A percentile compares a stretch with the other conserved stretches of the same genome.
Conservation (phyloP, 352 stramenopile species). For the Phytophthora lateralis region DNA sequence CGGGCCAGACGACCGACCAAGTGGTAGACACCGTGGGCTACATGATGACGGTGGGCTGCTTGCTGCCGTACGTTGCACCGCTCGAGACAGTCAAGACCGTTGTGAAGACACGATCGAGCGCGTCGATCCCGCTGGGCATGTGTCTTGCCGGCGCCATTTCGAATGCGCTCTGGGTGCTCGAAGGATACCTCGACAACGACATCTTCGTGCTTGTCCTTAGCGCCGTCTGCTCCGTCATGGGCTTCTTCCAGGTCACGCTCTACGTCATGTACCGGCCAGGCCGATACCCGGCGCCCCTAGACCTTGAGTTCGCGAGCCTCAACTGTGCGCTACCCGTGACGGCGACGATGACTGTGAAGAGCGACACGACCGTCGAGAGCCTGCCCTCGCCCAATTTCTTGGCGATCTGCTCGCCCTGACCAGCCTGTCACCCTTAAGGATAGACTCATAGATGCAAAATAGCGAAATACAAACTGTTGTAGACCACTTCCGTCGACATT, state of each 20-base stretch:
- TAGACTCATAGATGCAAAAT: slow-evolving; percentile 9
- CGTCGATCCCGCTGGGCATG: slow-evolving; percentile 41
- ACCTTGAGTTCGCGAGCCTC: background rate
- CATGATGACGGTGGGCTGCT: slow-evolving; percentile 35
- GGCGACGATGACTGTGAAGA: slow-evolving; percentile 12
- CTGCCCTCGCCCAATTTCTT: slow-evolving; percentile 26
- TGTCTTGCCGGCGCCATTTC: slow-evolving; percentile 34
- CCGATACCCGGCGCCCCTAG: slow-evolving; percentile 2
- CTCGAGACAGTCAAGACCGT: slow-evolving; percentile 45
- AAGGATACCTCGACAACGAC: slow-evolving; percentile 31
- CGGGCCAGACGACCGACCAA: slow-evolving; percentile 20
- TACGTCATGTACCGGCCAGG: slow-evolving; percentile 32
- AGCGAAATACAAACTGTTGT: slow-evolving; percentile 5
- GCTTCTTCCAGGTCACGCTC: slow-evolving; percentile 27
- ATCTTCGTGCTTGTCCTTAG: slow-evolving; percentile 28
- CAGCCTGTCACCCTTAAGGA: background rate
- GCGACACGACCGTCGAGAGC: slow-evolving; percentile 21
- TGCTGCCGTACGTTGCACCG: slow-evolving; percentile 41
- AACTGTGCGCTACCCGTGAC: slow-evolving; percentile 18
- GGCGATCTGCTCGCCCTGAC: slow-evolving; percentile 21
- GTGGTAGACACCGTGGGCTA: slow-evolving; percentile 33
- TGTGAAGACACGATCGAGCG: slow-evolving; percentile 31
- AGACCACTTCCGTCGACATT: background rate
- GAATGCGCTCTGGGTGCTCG: slow-evolving; percentile 41
- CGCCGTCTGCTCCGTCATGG: slow-evolving; percentile 22